phyloP scores from a whole-genome alignment of 2,329 filamentous ascomycete species.

The Myriosclerotinia duriaeana region DNA sequence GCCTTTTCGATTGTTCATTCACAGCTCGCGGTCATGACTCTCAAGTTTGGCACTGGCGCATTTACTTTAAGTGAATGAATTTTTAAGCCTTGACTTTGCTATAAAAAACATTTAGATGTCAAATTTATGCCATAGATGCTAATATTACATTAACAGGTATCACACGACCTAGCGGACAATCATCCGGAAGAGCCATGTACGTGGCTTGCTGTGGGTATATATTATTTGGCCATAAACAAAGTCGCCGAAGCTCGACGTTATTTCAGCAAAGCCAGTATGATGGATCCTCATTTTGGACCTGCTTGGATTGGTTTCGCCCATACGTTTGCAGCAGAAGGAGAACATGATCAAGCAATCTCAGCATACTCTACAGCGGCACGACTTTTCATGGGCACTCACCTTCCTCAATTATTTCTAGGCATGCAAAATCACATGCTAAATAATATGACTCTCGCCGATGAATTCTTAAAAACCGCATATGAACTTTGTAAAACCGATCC shows the following conservation, averaged over 20 bases:
- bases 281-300: slow-evolving; percentile 95
- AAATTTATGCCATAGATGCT: neutral
- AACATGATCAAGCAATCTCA: slow-evolving; percentile 97
- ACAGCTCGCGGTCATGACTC: neutral
- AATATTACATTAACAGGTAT: slow-evolving; percentile 46
- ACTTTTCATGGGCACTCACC: slow-evolving; percentile 93
- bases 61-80: too few species aligned
- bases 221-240: slow-evolving; percentile 86
- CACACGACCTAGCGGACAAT: slow-evolving; percentile 88
- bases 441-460: slow-evolving; percentile 89
- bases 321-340: slow-evolving; percentile 94
- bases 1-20: neutral
- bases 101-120: neutral
- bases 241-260: slow-evolving; percentile 92
- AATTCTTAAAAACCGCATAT: slow-evolving; percentile 90
- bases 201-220: slow-evolving; percentile 92
- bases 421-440: slow-evolving; percentile 98
- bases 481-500: slow-evolving; percentile 81
- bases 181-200: slow-evolving; percentile 89
- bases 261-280: slow-evolving; percentile 95
- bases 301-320: slow-evolving; percentile 99
- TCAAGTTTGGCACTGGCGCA: neutral
- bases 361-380: slow-evolving; percentile 94
- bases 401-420: slow-evolving; percentile 91
- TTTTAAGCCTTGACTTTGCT: neutral